Evolutionary conservation across 768 basidiomycete genomes (phyloP), one percentile per base, ranked within the genome.

Genomic region (Termitomyces sp.): DNA sequence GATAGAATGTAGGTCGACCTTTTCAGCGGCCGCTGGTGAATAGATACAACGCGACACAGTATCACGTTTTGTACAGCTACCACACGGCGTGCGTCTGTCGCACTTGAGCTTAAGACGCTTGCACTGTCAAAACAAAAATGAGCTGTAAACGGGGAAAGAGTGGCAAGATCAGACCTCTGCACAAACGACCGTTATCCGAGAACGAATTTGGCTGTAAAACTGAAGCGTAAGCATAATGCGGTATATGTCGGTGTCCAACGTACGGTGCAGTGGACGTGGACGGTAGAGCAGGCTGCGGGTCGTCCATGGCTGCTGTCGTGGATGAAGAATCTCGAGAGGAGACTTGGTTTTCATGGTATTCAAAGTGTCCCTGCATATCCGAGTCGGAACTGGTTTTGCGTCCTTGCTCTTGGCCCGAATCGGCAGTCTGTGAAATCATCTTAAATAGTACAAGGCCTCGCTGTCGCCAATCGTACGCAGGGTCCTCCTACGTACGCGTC

Each of bases 31-130:
- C 16, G 88, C 90, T 24, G 88, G 83, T 0, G 90, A 89, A 68
- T 92, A 92, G 5, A 87, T 77, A 64, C 90, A 92, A 63, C 87
- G 77, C 4, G 75, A 73, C 12, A 87, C 80, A 0, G 88, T 90
- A 66, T 90, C 87, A 60, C 90, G 86, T 67, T 92, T 92, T 18
- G 83, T 79, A 63, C 92, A 93, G 28, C 85, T 86, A 0, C 83
- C 83, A 62, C 91, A 93, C 0, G 91, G 91, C 3, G 78, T 83
- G 22, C 86, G 81, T 39, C 91, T 76, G 72, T 93, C 91, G 67
- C 91, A 94, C 74, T 87, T 91, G 54, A 93, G 79, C 65, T 94
- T 94, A 54, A 93, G 78, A 4, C 91, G 88, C 70, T 93, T 93
- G 76, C 91, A 94, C 88, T 93, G 67, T 42, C 18, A n/a, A 49